phyloP scores from a whole-genome alignment of 768 basidiomycete genomes.

The Pisolithus albus region DNA sequence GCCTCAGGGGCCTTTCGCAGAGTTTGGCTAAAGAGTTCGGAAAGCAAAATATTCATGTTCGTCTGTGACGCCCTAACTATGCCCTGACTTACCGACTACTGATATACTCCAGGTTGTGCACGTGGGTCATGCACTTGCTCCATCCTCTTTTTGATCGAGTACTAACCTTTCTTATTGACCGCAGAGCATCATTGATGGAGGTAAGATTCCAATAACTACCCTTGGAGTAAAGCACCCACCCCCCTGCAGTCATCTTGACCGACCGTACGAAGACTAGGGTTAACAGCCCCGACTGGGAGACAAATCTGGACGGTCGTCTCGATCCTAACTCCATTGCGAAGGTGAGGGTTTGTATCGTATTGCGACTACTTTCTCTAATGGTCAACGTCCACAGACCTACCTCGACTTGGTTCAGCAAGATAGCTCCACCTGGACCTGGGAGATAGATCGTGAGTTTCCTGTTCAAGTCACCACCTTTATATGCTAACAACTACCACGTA shows the following conservation, averaged over 20 bases:
- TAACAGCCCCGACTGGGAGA: slow-evolving; percentile 34
- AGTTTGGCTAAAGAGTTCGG: slow-evolving; percentile 72
- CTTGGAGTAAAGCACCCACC: neutral
- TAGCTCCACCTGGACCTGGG: slow-evolving; percentile 71
- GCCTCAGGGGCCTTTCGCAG: slow-evolving; percentile 56
- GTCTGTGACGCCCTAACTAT: slow-evolving; percentile 4
- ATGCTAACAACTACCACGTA: neutral
- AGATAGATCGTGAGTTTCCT: slow-evolving; percentile 57
- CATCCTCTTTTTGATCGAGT: neutral
- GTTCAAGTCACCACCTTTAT: neutral
- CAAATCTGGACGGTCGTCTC: slow-evolving; percentile 43
- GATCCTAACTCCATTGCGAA: slow-evolving; percentile 64
- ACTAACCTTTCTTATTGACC: neutral
- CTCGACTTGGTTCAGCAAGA: slow-evolving; percentile 63
- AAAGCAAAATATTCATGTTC: slow-evolving; percentile 65
- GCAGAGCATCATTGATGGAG: slow-evolving; percentile 67
- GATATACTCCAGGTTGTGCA: slow-evolving; percentile 47
- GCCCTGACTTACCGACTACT: slow-evolving; percentile 1
- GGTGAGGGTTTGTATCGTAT: slow-evolving; percentile 27
- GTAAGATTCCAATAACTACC: slow-evolving; percentile 17
- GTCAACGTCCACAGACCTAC: slow-evolving; percentile 43
- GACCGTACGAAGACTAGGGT: slow-evolving; percentile 26
- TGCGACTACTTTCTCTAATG: neutral
- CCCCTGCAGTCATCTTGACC: slow-evolving; percentile 34
- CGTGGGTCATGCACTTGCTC: slow-evolving; percentile 33